A percentile compares a stretch with the other conserved stretches of the same genome.
Evolutionary conservation across 2,329 filamentous ascomycete genomes (phyloP).

Genomic region (Fusarium domesticum): DNA sequence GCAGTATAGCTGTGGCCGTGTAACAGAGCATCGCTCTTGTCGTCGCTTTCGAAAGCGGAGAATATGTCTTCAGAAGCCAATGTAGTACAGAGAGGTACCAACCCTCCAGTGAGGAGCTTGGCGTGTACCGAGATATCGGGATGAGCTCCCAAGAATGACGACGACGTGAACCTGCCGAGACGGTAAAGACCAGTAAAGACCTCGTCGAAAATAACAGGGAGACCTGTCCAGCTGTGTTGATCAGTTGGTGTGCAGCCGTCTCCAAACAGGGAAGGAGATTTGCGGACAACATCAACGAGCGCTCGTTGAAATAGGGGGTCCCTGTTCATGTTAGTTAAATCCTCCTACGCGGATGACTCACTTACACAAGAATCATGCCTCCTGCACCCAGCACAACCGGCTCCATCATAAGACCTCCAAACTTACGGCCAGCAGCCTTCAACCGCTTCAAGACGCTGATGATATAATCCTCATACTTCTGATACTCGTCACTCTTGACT

Average conservation of each 20-base stretch:
- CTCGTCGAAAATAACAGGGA: conserved; percentile 80
- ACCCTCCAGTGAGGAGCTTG: conserved; percentile 77
- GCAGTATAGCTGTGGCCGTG: conserved; percentile 89
- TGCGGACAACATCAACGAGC: conserved; percentile 65
- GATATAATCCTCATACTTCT: conserved; percentile 61
- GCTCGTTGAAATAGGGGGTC: conserved; percentile 78
- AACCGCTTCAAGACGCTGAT: conserved; percentile 50
- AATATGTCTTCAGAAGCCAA: conserved; percentile 73
- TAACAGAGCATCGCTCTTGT: conserved; percentile 75
- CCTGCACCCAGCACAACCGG: conserved; percentile 78
- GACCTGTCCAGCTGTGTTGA: conserved; percentile 59
- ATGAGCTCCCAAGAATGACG: conserved; percentile 64
- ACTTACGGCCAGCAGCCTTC: conserved; percentile 56
- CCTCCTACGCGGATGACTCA: conserved; percentile 7
- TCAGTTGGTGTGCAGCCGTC: conserved; percentile 12
- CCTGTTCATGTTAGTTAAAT: conserved; percentile 37
- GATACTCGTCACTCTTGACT: conserved; percentile 41
- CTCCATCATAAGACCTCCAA: conserved; percentile 77
- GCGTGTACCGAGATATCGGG: conserved; percentile 79
- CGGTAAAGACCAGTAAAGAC: conserved; percentile 86
- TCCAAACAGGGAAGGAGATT: conserved; percentile 54
- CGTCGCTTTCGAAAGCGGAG: conserved; percentile 63
- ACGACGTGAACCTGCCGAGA: conserved; percentile 68
- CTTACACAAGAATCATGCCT: conserved; percentile 77
- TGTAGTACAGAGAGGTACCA: conserved; percentile 74